phyloP scores from a whole-genome alignment of 495 filamentous ascomycete genomes.

The Sporormia fimetaria region DNA sequence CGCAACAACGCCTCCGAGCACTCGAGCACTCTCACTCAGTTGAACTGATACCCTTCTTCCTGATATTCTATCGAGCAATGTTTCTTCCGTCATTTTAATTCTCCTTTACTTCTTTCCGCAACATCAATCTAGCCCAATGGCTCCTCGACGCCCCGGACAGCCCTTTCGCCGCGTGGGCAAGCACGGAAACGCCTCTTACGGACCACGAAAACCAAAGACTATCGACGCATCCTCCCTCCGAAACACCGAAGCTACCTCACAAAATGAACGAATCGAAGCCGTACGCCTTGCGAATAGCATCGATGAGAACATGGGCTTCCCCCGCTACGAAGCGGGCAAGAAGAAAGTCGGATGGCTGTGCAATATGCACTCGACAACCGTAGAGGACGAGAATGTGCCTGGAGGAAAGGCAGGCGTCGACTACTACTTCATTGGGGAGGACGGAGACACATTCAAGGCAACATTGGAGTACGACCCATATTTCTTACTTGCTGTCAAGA shows the following conservation, averaged over 20 bases:
- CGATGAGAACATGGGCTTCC: constrained; percentile 89
- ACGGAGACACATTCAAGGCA: constrained; percentile 88
- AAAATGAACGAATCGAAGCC: constrained; percentile 77
- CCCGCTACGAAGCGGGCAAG: constrained; percentile 79
- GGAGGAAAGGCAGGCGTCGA: constrained; percentile 84
- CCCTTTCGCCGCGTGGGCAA: constrained; percentile 29
- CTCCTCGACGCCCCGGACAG: constrained; percentile 41
- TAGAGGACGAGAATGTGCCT: constrained; percentile 73
- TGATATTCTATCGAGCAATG: too few relatives aligned
- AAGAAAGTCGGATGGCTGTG: constrained; percentile 85
- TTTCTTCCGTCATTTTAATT: constrained; percentile 2
- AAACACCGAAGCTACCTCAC: constrained; percentile 69
- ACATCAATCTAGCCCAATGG: constrained; percentile 37
- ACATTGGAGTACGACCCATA: constrained; percentile 95
- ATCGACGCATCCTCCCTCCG: constrained; percentile 65
- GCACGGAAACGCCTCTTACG: constrained; percentile 35
- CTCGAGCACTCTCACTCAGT: neutral
- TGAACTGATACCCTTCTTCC: too few relatives aligned
- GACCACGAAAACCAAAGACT: constrained; percentile 52
- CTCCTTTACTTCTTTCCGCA: constrained; percentile 7
- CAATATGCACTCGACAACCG: constrained; percentile 80
- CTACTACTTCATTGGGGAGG: constrained; percentile 93
- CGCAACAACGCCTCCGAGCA: neutral
- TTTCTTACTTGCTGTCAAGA: constrained; percentile 83
- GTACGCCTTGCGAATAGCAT: constrained; percentile 75